Evolutionary conservation across 148 eudicot species (phyloP).

Genomic region (Spergularia marina): DNA sequence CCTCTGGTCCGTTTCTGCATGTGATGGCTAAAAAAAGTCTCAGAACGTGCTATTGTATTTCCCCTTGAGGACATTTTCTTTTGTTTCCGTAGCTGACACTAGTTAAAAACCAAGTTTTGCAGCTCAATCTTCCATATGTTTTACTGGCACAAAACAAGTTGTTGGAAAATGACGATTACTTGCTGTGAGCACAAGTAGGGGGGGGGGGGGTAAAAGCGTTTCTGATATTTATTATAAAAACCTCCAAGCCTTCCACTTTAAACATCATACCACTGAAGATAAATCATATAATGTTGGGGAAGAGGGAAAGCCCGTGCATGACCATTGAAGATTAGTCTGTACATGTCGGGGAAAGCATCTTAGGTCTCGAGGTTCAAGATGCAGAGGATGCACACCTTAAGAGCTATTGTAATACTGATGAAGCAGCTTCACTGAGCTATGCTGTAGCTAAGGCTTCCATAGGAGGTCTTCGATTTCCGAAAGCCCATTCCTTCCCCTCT

Average conservation of each 20-base stretch:
- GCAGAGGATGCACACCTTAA: too few relatives aligned
- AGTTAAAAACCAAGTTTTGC: neutral
- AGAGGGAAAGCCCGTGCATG: neutral
- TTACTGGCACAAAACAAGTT: neutral
- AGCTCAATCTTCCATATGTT: neutral
- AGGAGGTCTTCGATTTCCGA: too few relatives aligned
- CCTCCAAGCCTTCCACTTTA: neutral
- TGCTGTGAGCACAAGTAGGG: neutral
- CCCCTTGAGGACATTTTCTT: too few relatives aligned
- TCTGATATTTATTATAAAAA: neutral
- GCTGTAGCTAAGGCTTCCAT: too few relatives aligned
- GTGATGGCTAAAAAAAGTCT: neutral
- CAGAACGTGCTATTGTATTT: too few relatives aligned
- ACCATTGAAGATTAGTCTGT: too few relatives aligned
- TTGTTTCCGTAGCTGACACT: neutral
- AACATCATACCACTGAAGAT: neutral
- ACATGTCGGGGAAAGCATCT: too few relatives aligned
- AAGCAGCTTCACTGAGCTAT: neutral
- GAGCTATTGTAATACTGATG: neutral
- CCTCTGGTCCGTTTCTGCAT: neutral
- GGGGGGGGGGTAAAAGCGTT: neutral
- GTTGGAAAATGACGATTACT: neutral
- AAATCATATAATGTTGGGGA: neutral
- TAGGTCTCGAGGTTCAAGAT: too few relatives aligned
- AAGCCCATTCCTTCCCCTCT: too few relatives aligned